Conservation (phyloP, 2,329 filamentous ascomycete species). For the Myriosclerotinia duriaeana region DNA sequence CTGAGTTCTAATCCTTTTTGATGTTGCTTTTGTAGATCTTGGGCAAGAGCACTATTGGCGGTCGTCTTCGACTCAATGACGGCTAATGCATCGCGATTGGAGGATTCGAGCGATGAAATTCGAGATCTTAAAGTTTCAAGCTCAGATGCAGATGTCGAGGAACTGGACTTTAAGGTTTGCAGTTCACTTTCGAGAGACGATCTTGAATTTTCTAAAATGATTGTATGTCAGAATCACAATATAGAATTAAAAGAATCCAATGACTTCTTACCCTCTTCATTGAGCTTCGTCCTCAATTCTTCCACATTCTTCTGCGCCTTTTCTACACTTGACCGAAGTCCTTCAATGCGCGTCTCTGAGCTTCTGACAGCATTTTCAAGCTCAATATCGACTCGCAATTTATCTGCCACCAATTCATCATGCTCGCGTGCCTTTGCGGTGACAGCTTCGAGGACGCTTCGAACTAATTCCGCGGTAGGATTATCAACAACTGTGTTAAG, state of each 20-base stretch:
- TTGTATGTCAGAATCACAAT: slow-evolving; percentile 21
- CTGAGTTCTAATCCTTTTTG: slow-evolving; percentile 81
- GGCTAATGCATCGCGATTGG: slow-evolving; percentile 85
- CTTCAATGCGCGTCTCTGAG: slow-evolving; percentile 78
- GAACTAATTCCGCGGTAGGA: slow-evolving; percentile 77
- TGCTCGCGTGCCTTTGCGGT: slow-evolving; percentile 77
- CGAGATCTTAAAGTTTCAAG: slow-evolving; percentile 76
- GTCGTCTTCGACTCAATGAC: slow-evolving; percentile 87
- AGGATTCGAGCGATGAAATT: slow-evolving; percentile 82
- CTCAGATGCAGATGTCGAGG: slow-evolving; percentile 71
- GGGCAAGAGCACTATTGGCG: slow-evolving; percentile 79
- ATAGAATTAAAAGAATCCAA: background rate
- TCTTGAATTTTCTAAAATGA: slow-evolving; percentile 66
- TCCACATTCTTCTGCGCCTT: slow-evolving; percentile 82
- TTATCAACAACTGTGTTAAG: slow-evolving; percentile 61
- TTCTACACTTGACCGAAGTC: slow-evolving; percentile 76
- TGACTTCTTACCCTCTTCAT: slow-evolving; percentile 67
- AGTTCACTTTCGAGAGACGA: slow-evolving; percentile 79
- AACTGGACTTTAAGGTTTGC: slow-evolving; percentile 71
- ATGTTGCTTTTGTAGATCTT: slow-evolving; percentile 85
- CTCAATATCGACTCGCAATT: slow-evolving; percentile 86
- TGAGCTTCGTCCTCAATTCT: slow-evolving; percentile 75
- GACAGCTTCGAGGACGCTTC: slow-evolving; percentile 71
- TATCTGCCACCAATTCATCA: slow-evolving; percentile 80
- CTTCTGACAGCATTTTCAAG: slow-evolving; percentile 85